A percentile compares a stretch with the other conserved stretches of the same genome.
Conservation (phyloP, 2,329 filamentous ascomycete species). For the Triangularia setosa region DNA sequence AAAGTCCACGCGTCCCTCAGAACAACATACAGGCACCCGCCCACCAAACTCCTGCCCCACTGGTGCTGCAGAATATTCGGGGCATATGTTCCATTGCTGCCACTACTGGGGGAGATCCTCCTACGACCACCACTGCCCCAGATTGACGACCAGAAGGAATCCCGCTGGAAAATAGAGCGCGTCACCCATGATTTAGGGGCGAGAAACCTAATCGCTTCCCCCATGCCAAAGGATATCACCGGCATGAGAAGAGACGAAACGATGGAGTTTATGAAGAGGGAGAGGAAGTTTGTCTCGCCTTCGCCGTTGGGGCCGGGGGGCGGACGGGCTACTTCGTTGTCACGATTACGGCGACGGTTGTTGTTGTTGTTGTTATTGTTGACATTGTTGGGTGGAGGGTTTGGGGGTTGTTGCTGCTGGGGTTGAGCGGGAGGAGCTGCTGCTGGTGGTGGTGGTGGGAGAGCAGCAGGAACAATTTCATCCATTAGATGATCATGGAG, state of each 20-base stretch:
- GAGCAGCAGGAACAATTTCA: not conserved
- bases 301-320: constrained; percentile 25
- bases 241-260: constrained; percentile 69
- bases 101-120: not conserved
- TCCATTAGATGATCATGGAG: not conserved
- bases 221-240: constrained; percentile 72
- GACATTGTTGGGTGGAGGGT: not conserved
- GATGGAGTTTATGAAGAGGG: constrained; percentile 46
- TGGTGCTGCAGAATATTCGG: constrained; percentile 69
- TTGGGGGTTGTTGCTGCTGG: not conserved
- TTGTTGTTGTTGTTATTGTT: constrained; percentile 1
- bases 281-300: constrained; percentile 29
- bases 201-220: constrained; percentile 65
- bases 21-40: constrained; percentile 84
- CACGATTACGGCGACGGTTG: constrained; percentile 2
- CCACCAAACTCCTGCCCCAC: constrained; percentile 86
- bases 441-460: not conserved
- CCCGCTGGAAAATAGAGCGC: constrained; percentile 17
- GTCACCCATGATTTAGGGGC: constrained; percentile 67
- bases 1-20: constrained; percentile 65
- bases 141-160: not conserved
- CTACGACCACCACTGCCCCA: not conserved
- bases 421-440: not conserved
- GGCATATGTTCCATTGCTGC: not conserved
- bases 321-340: constrained; percentile 16